Percentiles rank a stretch among this genome's conserved stretches.
Conservation (phyloP, 805 yeast species). For the Wickerhamomyces queroliae region DNA sequence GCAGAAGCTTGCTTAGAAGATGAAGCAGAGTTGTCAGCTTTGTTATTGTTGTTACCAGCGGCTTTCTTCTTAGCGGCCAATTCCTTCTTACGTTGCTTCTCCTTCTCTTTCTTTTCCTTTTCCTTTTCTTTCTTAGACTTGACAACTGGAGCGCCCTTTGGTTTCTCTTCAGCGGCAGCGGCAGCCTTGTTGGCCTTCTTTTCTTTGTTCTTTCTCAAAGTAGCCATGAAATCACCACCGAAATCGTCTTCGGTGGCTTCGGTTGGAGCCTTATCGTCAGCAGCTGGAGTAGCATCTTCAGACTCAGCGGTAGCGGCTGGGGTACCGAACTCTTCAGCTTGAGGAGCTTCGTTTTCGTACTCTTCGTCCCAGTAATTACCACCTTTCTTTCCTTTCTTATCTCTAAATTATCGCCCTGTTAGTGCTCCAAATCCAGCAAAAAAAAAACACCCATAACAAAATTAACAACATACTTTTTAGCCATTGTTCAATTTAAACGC, state of each 20-base stretch:
- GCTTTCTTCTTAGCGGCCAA: slow-evolving; percentile 82
- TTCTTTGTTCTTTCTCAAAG: slow-evolving; percentile 73
- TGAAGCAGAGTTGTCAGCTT: slow-evolving; percentile 51
- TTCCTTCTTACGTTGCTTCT: slow-evolving; percentile 87
- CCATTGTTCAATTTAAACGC: slow-evolving; percentile 1
- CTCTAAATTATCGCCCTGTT: slow-evolving; percentile 35
- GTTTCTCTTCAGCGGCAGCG: slow-evolving; percentile 50
- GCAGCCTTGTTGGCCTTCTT: slow-evolving; percentile 66
- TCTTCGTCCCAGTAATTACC: slow-evolving; percentile 82
- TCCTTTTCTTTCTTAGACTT: slow-evolving; percentile 93
- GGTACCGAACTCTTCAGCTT: slow-evolving; percentile 48
- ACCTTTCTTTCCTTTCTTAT: slow-evolving; percentile 60
- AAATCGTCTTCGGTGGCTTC: slow-evolving; percentile 34
- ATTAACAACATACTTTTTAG: slow-evolving; percentile 2
- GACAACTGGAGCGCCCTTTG: slow-evolving; percentile 55
- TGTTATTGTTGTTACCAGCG: slow-evolving; percentile 52
- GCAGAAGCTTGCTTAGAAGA: neutral
- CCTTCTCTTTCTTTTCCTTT: slow-evolving; percentile 90
- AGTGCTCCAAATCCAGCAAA: no score
- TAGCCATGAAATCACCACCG: slow-evolving; percentile 72
- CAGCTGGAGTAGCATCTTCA: slow-evolving; percentile 15
- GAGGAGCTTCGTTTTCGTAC: slow-evolving; percentile 43
- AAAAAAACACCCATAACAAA: no score
- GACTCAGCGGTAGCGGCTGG: slow-evolving; percentile 24
- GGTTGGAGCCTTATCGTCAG: slow-evolving; percentile 26